Evolutionary conservation across 768 basidiomycete species (phyloP), one percentile per base, ranked within the genome.

Genomic region (Hortiboletus campestris): DNA sequence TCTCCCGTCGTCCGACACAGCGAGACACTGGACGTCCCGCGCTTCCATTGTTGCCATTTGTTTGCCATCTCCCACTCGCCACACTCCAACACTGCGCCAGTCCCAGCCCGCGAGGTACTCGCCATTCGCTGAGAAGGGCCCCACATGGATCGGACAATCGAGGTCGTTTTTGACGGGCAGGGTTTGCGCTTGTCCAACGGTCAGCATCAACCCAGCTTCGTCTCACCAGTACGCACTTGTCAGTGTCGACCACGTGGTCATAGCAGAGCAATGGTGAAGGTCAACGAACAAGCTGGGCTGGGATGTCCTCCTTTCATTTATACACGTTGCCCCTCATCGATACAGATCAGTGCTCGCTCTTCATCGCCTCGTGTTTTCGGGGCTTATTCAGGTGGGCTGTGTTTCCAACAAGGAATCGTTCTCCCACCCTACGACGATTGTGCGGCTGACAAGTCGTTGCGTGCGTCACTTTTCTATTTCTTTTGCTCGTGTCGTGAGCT

Each of bases 1-100:
- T 28, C 20, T 32, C 22, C 38, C 51, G 17, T 60, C 43, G 25
- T 54, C 48, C 11, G 59, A 54, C 4, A 45, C 36, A 3, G 57
- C 45, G 1, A 5, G 12, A 53, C 39, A 14, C 16, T 0, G 25
- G 25, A 25, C 25, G 6, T 25, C 25, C 32, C 4, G 2, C 10
- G 28, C 36, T 16, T 19, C 20, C 38, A 46, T 32, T 11, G n/a
- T 45, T n/a, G 46, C 22, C 32, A 25, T 20, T 29, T 16, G n/a
- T 17, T 19, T 20, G 9, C 49, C 49, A 20, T 56, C 47, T 25
- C 42, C 28, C 34, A 56, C 44, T 16, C 35, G 43, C 53, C 53
- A 58, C 5, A 55, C n/a, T 9, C 25, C n/a, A 35, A 58, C 31
- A 1, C 35, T 35, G 3, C 12, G 11, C n/a, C 3, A 2, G 2